Percentiles rank a stretch among this genome's conserved stretches.
Evolutionary conservation across 2,329 filamentous ascomycete species (phyloP).

Genomic region (Microcyclospora pomicola): DNA sequence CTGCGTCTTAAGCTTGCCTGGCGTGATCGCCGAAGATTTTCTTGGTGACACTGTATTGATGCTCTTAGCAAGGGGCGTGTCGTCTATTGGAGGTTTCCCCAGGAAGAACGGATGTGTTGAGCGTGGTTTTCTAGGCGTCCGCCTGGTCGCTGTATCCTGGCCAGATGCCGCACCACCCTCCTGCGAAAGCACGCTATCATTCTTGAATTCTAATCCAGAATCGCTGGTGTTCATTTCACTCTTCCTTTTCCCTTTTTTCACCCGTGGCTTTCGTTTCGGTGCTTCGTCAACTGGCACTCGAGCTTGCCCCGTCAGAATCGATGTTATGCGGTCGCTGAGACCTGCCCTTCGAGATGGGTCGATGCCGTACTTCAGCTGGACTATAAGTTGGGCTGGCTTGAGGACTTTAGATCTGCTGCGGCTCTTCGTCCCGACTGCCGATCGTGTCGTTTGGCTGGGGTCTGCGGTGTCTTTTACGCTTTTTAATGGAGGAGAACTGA

Average conservation of each 20-base stretch:
- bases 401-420: slow-evolving; percentile 2
- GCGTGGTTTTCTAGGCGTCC: neutral
- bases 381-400: slow-evolving; percentile 10
- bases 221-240: too few species aligned
- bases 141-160: neutral
- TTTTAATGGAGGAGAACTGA: slow-evolving; percentile 29
- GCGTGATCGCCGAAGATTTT: slow-evolving; percentile 29
- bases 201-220: too few species aligned
- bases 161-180: slow-evolving; percentile 2
- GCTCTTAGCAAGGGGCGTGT: slow-evolving; percentile 9
- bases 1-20: slow-evolving; percentile 29
- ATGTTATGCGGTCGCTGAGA: slow-evolving; percentile 48
- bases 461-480: slow-evolving; percentile 10
- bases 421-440: slow-evolving; percentile 9
- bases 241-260: too few species aligned
- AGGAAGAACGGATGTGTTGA: slow-evolving; percentile 32
- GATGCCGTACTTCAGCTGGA: slow-evolving; percentile 37
- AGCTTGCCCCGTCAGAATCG: slow-evolving; percentile 39
- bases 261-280: too few species aligned
- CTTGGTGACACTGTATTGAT: slow-evolving; percentile 16
- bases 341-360: slow-evolving; percentile 32
- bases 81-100: slow-evolving; percentile 33
- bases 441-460: slow-evolving; percentile 14
- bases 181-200: slow-evolving; percentile 9
- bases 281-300: too few species aligned